A percentile compares a stretch with the other conserved stretches of the same genome.
Conservation (phyloP, 2,329 filamentous ascomycete species). For the Ceratocystis lukuohia region DNA sequence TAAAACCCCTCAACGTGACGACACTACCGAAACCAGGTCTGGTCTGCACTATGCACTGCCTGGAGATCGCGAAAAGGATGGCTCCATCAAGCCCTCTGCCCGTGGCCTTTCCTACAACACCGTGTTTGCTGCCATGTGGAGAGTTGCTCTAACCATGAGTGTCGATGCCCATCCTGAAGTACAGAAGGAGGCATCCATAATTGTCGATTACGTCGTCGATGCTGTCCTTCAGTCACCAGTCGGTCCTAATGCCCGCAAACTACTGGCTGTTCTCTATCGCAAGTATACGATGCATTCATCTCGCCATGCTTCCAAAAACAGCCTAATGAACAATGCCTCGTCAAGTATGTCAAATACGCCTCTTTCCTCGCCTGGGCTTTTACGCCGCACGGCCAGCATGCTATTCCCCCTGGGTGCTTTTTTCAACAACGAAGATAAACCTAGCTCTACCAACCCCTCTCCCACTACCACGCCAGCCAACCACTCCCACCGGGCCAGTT, state of each 20-base stretch:
- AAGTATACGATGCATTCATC: slow-evolving; percentile 35
- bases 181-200: slow-evolving; percentile 66
- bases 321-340: slow-evolving; percentile 26
- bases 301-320: slow-evolving; percentile 23
- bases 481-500: slow-evolving; percentile 25
- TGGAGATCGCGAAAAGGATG: slow-evolving; percentile 43
- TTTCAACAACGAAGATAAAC: slow-evolving; percentile 36
- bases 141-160: slow-evolving; percentile 76
- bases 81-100: slow-evolving; percentile 41
- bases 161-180: slow-evolving; percentile 93
- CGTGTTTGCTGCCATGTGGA: slow-evolving; percentile 88
- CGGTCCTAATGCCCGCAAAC: slow-evolving; percentile 51
- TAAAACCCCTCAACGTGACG: slow-evolving; percentile 40
- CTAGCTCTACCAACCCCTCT: slow-evolving; percentile 26
- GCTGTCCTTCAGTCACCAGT: slow-evolving; percentile 65
- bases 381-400: slow-evolving; percentile 51
- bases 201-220: slow-evolving; percentile 75
- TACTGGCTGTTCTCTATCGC: slow-evolving; percentile 60
- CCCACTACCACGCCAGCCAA: slow-evolving; percentile 20
- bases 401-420: slow-evolving; percentile 42
- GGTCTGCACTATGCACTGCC: slow-evolving; percentile 47
- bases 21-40: slow-evolving; percentile 47
- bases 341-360: slow-evolving; percentile 27
- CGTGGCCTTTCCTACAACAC: slow-evolving; percentile 67
- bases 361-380: slow-evolving; percentile 41